Base-by-base conservation (phyloP, 305 asterid genomes). In the Solanum aculeatissimum region DNA sequence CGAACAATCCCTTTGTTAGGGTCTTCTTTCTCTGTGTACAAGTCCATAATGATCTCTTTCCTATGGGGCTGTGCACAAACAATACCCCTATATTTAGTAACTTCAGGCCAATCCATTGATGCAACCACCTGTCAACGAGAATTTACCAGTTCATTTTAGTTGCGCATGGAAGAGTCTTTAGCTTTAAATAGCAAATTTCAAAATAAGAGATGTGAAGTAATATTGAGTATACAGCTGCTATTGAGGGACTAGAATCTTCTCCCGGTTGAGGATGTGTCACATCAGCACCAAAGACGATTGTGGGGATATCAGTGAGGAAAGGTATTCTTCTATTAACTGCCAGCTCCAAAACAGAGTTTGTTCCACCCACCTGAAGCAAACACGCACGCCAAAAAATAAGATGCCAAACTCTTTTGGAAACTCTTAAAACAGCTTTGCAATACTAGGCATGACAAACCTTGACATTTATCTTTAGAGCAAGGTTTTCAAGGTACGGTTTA, bases 71-170 rank as follows among this genome's bases (percentile, higher is more conserved):
- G 99, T 6, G 97, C 93, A 90, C 98, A 96, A 70, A 96, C 96
- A 43, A 94, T 88, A 0, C 92, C 95, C 83, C 95, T 88, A 78
- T 92, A 96, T 86, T 89, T 95, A 0, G 98, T 92, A 2, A 94
- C 94, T 66, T 93, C 90, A 3, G 98, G 98, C 98, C 99, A 96
- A 86, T 95, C 98, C 94, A 95, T 89, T 23, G 98, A 96, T 29
- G 96, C 99, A 21, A 96, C 99, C 58, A 96, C 98, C 99, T 96
- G 90, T 27, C n/a, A 78, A 45, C 85, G 10, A 84, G 18, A 32
- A 80, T 11, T 16, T 19, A 40, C 69, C 69, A 62, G 38, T 60
- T 60, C 53, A 40, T 6, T 18, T n/a, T 13, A 45, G 13, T 8
- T 53, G 42, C 51, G 45, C 25, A 15, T 79, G 66, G 69, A 83